These are phyloP conservation scores for Thalassiosira mediterranea DNA, from an alignment of 352 stramenopile genomes.

Conservation along the genomic window DNA sequence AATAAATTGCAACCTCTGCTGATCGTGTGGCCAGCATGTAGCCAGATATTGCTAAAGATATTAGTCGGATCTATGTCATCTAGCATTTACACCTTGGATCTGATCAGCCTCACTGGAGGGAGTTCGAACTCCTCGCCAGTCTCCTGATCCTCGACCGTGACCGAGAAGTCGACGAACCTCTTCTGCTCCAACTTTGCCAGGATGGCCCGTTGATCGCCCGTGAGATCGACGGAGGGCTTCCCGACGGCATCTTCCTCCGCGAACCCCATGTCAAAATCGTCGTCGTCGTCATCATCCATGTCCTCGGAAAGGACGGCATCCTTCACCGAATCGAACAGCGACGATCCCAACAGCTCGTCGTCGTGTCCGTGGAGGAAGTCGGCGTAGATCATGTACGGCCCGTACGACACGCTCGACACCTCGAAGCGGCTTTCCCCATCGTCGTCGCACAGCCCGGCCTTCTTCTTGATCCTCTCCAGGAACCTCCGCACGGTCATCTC, in stretches of 20 bases:
- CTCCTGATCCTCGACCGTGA: constrained; percentile 68
- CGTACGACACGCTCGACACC: constrained; percentile 71
- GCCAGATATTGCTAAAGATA: too few species aligned
- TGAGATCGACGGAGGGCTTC: constrained; percentile 8
- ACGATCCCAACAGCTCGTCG: constrained; percentile 62
- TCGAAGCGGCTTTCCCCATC: too few species aligned
- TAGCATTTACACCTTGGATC: too few species aligned
- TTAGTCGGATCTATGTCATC: too few species aligned
- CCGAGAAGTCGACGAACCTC: constrained; percentile 63
- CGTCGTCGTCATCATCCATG: constrained; percentile 55
- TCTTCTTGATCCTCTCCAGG: constrained; percentile 59
- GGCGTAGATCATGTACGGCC: constrained; percentile 79
- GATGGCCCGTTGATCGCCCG: constrained; percentile 25
- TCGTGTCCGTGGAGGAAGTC: constrained; percentile 80
- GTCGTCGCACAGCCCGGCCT: constrained; percentile 41
- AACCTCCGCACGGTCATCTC: constrained; percentile 60
- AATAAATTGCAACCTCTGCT: too few species aligned
- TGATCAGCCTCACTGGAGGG: constrained; percentile 48
- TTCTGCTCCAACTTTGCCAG: constrained; percentile 44
- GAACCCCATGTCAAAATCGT: too few species aligned
- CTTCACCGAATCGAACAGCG: constrained; percentile 63
- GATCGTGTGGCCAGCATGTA: too few species aligned
- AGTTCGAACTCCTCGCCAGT: constrained; percentile 77
- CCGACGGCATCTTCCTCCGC: neutral
- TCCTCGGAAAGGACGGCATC: constrained; percentile 58